Evolutionary conservation across 169 alveolate genomes (phyloP).

Genomic region (Cryptosporidium sp.): DNA sequence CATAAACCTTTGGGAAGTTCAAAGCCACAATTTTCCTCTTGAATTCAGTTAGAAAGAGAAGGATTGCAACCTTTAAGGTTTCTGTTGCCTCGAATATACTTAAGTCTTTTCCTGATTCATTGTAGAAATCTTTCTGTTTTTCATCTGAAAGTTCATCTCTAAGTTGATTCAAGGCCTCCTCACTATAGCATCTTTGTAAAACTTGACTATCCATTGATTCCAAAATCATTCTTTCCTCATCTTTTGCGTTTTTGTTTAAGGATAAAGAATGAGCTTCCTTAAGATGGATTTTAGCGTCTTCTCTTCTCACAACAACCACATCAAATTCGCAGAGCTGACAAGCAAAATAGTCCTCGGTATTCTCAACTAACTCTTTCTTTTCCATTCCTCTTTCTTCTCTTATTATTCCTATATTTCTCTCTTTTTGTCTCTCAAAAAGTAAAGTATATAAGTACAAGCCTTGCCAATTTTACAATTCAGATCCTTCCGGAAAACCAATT

Average conservation of each 20-base stretch:
- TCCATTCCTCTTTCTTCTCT: background rate
- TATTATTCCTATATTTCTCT: background rate
- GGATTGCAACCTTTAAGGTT: conserved; percentile 28
- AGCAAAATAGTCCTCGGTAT: background rate
- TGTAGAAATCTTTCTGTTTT: conserved; percentile 41
- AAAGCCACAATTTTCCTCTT: conserved; percentile 31
- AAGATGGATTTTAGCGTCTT: background rate
- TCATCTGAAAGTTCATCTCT: conserved; percentile 17
- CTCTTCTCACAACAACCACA: background rate
- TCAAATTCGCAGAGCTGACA: conserved; percentile 40
- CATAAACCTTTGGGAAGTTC: conserved; percentile 6
- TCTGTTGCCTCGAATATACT: conserved; percentile 66
- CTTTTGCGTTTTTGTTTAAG: background rate
- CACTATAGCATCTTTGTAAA: background rate
- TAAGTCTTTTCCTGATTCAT: conserved; percentile 31
- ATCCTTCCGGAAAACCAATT: background rate
- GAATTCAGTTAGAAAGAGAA: conserved; percentile 21
- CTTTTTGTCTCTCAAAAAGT: no score
- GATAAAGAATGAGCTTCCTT: background rate
- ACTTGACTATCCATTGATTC: background rate
- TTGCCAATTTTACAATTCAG: no score
- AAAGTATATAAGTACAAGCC: no score
- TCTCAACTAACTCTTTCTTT: background rate
- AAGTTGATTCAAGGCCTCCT: background rate
- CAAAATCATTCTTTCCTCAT: background rate